Percentiles rank a stretch among this genome's conserved stretches.
phyloP scores from a whole-genome alignment of 164 flowering plant species.

The Stephania yunnanensis region DNA sequence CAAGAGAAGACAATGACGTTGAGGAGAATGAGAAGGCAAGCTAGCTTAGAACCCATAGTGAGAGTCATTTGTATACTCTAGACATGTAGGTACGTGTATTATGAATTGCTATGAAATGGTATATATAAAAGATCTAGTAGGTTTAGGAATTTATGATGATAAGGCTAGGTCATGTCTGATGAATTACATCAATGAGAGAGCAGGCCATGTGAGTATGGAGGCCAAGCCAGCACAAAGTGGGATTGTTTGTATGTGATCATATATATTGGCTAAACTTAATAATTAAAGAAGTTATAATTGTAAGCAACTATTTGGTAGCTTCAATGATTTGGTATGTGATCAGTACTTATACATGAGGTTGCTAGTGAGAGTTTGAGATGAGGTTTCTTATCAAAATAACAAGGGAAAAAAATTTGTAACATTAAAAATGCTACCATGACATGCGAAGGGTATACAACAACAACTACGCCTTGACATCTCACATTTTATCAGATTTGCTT shows the following conservation, averaged over 20 bases:
- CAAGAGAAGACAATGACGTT: conserved; percentile 31
- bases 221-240: background rate
- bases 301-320: too few relatives aligned
- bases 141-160: background rate
- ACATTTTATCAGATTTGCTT: too few relatives aligned
- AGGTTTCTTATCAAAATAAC: too few relatives aligned
- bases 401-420: too few relatives aligned
- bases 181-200: background rate
- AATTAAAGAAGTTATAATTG: background rate
- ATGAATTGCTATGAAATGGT: background rate
- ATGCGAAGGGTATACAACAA: too few relatives aligned
- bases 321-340: too few relatives aligned
- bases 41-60: conserved; percentile 20
- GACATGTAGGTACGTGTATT: background rate
- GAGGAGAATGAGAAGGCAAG: conserved; percentile 27
- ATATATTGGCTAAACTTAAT: too few relatives aligned
- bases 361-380: too few relatives aligned
- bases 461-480: too few relatives aligned
- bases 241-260: background rate
- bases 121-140: conserved; percentile 3
- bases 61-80: conserved; percentile 13
- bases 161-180: background rate
- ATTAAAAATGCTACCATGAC: too few relatives aligned
- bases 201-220: conserved; percentile 10
- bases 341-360: too few relatives aligned